These are phyloP conservation scores for Vaccinium macrocarpon DNA, from an alignment of 148 eudicot species.

Conservation along the genomic window DNA sequence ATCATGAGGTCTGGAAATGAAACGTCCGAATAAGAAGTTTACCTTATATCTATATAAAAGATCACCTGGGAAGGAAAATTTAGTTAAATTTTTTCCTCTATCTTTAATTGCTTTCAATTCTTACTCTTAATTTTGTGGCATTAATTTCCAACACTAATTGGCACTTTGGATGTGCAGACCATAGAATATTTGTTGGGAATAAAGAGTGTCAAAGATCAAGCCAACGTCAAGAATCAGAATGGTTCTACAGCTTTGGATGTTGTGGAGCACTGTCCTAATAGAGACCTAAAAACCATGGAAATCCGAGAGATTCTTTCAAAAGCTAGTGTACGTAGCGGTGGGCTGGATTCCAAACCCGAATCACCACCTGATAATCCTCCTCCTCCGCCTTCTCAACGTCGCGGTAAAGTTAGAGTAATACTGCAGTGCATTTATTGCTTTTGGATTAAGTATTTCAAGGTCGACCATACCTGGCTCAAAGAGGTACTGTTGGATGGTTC, in stretches of 20 bases:
- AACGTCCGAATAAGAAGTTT: too few species aligned
- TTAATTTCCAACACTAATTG: background rate
- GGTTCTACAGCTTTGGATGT: slow-evolving; percentile 35
- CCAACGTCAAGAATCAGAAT: slow-evolving; percentile 24
- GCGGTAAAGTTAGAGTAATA: background rate
- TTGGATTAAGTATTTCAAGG: background rate
- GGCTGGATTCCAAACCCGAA: background rate
- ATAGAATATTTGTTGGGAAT: slow-evolving; percentile 26
- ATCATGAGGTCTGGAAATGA: too few species aligned
- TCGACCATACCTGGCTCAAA: background rate
- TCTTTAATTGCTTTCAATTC: background rate
- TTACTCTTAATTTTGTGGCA: background rate
- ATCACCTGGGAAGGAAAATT: background rate
- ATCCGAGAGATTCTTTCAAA: slow-evolving; percentile 27
- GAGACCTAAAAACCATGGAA: slow-evolving; percentile 34
- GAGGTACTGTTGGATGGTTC: background rate
- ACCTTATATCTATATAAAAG: too few species aligned
- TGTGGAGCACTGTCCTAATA: slow-evolving; percentile 33
- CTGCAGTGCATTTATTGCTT: background rate
- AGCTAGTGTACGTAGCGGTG: slow-evolving; percentile 15
- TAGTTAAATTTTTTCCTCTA: background rate
- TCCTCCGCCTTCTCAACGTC: background rate
- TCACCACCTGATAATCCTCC: background rate
- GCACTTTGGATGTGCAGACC: slow-evolving; percentile 18
- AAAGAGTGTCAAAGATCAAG: background rate